Evolutionary conservation across 768 basidiomycete species (phyloP), one percentile per base, ranked within the genome.

Genomic region (Aureoboletus auriporus): DNA sequence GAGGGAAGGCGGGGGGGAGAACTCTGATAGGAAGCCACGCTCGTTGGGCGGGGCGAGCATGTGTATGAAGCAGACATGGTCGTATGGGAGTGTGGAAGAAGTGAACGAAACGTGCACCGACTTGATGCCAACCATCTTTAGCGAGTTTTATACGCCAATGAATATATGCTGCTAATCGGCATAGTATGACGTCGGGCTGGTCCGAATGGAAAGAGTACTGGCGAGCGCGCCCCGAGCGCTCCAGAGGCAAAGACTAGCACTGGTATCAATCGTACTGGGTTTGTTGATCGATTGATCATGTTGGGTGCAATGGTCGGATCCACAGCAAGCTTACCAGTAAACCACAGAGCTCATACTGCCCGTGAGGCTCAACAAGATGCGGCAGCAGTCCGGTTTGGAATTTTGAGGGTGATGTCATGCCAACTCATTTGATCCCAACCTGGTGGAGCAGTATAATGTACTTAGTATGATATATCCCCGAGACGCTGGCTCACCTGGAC

Each of bases 1-100:
- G 61, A 67, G 5, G 66, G 46, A 11, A 53, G 54, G 29, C 54
- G 54, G 6, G 57, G 47, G 1, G 60, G 51, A 41, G 51, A 41
- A 4, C 11, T 47, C 23, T 61, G 51, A 42, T 37, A 42, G 12
- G 50, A 52, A 50, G 45, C 29, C 5, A 11, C 13, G 34, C 45
- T 49, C 26, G 44, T 11, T 14, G 47, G 45, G 42, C 56, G 56
- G 34, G 59, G 53, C 38, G 51, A 52, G 41, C 47, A 46, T n/a
- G 30, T 35, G 38, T 44, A 35, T 13, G 53, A 40, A 8, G 35
- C n/a, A 37, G 60, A 42, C 48, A 38, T 46, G 13, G 46, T 39
- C 44, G 6, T 44, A 11, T 38, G 43, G 23, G 44, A 31, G 41
- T 26, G 35, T 23, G 12, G 16, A n/a, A 6, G 30, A 31, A 37